Evolutionary conservation across 208 protist genomes (phyloP), one percentile per base, ranked within the genome.

Genomic region (Phytomonas sp.): DNA sequence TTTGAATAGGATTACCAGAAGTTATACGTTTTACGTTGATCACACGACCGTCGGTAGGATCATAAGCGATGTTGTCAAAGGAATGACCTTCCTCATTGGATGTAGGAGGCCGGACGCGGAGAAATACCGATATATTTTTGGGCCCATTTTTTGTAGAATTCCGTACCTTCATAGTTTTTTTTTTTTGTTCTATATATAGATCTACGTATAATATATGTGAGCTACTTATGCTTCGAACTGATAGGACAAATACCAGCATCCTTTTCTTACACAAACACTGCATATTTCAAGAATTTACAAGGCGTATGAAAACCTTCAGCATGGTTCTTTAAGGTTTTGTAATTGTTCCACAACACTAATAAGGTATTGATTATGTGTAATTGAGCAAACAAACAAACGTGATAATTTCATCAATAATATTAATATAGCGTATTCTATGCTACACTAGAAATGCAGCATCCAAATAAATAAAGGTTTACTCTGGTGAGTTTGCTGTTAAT

Each of bases 51-150:
- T 95, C 84, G 4, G n/a, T 29, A 0, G 84, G 72, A 70, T 91
- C 81, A 68, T 77, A 89, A 6, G 63, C 45, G 56, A 95, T 81
- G 75, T 93, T 94, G 32, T 91, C 67, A 70, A 86, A 94, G 33
- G 83, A 90, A 69, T 88, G 78, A 5, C 71, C 74, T 67, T 85
- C 84, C 76, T 95, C 91, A 31, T 83, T 79, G 29, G 82, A 45
- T 30, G 92, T 78, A 0, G 87, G 82, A 31, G 91, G 91, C 29
- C 91, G 81, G 32, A 95, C 82, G 66, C 91, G 87, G 70, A 93
- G 80, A 79, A 83, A 95, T 60, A 95, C 91, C 30, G 84, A 87
- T 31, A 95, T 91, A 71, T 87, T 94, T 75, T 94, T 93, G 40
- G 87, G 91, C 63, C 79, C 86, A 64, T 75, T 76, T 71, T 82